Conservation (phyloP, 139 green algal genomes). For the Closterium sp. region DNA sequence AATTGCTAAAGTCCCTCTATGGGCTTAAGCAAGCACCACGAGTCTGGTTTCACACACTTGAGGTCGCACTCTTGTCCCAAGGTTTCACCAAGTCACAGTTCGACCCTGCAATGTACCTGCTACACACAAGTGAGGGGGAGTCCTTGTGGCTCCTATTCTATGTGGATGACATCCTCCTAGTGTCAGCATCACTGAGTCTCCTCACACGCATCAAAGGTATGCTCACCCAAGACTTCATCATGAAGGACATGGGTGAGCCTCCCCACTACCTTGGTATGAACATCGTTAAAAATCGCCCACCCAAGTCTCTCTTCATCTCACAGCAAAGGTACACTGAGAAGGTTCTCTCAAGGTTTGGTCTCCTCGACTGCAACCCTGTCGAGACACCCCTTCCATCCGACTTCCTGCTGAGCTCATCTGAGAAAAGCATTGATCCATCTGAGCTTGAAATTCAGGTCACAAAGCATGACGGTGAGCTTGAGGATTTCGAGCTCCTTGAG, state of each 20-base stretch:
- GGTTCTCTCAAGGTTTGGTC: too few species aligned
- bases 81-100: background rate
- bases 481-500: too few species aligned
- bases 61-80: background rate
- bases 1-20: background rate
- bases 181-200: background rate
- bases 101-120: background rate
- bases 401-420: too few species aligned
- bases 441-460: too few species aligned
- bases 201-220: background rate
- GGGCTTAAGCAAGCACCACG: background rate
- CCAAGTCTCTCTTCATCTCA: too few species aligned
- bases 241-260: background rate
- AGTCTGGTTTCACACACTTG: background rate
- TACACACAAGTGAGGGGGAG: background rate
- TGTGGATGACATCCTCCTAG: background rate
- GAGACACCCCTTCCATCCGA: too few species aligned
- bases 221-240: background rate
- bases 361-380: too few species aligned
- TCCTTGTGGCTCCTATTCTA: background rate
- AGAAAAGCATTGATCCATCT: too few species aligned
- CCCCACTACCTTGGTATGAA: slow-evolving; percentile 6
- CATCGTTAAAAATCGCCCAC: slow-evolving; percentile 9
- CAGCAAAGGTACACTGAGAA: too few species aligned
- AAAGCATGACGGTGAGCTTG: too few species aligned